Evolutionary conservation across 2,329 filamentous ascomycete species (phyloP), one percentile per base, ranked within the genome.

Genomic region (Aspergillus sp.): DNA sequence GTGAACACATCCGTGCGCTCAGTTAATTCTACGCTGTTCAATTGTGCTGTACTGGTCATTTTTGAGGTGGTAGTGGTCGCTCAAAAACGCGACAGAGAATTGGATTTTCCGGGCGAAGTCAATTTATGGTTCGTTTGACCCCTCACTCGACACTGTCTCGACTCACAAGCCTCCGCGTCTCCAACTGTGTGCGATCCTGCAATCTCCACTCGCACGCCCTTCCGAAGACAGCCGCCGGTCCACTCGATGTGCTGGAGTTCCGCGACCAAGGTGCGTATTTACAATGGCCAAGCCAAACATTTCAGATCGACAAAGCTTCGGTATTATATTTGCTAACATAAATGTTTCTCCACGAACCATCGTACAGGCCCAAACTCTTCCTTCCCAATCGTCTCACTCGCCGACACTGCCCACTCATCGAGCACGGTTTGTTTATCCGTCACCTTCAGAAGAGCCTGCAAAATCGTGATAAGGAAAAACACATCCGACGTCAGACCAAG

Each of bases 381-480:
- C 11, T 41, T 15, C 15, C 34, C 34, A 8, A 41, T 41, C 11
- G 34, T 41, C 34, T 41, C 34, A 15, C 11, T 41, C 34, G 34
- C 34, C 34, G 34, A 41, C n/a, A 47, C n/a, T 9, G 45, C n/a
- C 52, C 52, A 54, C 5, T 54, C 45, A 22, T 54, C 38, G 11
- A 30, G 13, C 13, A 46, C 52, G 1, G 9, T 13, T n/a, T 45
- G 11, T 23, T 45, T 54, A 15, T 13, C 38, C 38, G 52, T 54
- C 22, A 54, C 23, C 4, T n/a, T 45, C 11, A 34, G n/a, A n/a
- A 54, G 25, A 6, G 52, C 22, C 30, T 54, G 52, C 34, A 54
- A 23, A 46, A 54, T 38, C 13, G 52, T 54, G 25, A 54, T 11
- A 5, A 54, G 38, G 19, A 54, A 54, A 30, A 54, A 54, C 13